Percentiles rank a stretch among this genome's conserved stretches.
phyloP scores from a whole-genome alignment of 768 basidiomycete species.

The Holtermannia corniformis region DNA sequence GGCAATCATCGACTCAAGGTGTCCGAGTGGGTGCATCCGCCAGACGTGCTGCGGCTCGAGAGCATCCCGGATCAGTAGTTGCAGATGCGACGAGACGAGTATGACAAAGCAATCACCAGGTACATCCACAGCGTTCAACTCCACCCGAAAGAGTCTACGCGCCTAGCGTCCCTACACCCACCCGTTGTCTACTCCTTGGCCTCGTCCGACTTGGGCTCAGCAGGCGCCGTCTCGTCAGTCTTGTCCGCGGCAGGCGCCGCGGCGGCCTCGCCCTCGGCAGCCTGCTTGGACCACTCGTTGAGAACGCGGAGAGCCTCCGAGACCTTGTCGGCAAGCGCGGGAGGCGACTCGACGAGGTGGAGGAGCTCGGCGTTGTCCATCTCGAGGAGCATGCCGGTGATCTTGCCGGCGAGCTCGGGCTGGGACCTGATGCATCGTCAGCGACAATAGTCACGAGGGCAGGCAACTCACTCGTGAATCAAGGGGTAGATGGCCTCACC shows the following conservation, averaged over 20 bases:
- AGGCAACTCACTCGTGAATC: conserved; percentile 60
- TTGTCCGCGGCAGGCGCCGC: conserved; percentile 7
- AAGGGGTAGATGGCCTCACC: conserved; percentile 94
- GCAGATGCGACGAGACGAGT: not conserved
- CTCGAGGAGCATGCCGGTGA: conserved; percentile 97
- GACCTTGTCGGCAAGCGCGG: conserved; percentile 81
- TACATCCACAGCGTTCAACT: no score
- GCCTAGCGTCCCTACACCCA: not conserved
- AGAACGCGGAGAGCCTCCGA: conserved; percentile 82
- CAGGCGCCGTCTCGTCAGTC: conserved; percentile 5
- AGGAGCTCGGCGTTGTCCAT: conserved; percentile 95
- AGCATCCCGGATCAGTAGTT: not conserved
- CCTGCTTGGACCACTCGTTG: conserved; percentile 62
- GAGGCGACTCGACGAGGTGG: conserved; percentile 70
- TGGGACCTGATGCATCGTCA: conserved; percentile 51
- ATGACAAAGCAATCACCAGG: not conserved
- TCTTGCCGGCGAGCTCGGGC: conserved; percentile 93
- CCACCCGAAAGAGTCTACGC: not conserved
- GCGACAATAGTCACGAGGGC: not conserved
- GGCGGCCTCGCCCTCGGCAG: conserved; percentile 16
- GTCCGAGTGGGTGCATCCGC: no score
- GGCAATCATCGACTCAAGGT: no score
- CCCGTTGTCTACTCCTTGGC: conserved; percentile 6
- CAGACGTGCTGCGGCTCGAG: no score
- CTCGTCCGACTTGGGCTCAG: conserved; percentile 2